Evolutionary conservation across 208 protist genomes (phyloP).

Genomic region (Crithidia sp.): DNA sequence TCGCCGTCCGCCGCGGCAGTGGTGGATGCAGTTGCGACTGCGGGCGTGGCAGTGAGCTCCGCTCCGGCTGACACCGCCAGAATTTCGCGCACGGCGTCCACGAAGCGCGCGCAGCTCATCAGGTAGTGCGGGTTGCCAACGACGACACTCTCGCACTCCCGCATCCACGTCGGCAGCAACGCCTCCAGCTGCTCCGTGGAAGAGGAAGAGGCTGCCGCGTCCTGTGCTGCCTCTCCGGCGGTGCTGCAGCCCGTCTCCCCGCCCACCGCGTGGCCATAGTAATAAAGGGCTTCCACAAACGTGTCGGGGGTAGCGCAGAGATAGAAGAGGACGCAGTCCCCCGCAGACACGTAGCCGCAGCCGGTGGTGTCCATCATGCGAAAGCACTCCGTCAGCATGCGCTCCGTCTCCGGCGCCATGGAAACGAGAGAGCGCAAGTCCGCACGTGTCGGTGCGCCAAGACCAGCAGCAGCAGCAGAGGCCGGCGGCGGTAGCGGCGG

Average conservation of each 20-base stretch:
- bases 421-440: constrained; percentile 5
- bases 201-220: too few relatives aligned
- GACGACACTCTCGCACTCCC: constrained; percentile 15
- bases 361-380: constrained; percentile 46
- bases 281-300: constrained; percentile 17
- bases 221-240: too few relatives aligned
- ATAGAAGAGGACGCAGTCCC: constrained; percentile 41
- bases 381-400: constrained; percentile 58
- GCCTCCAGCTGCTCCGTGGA: neutral
- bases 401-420: constrained; percentile 20
- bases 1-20: neutral
- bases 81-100: constrained; percentile 22
- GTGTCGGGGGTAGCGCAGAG: constrained; percentile 27
- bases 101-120: constrained; percentile 20
- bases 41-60: neutral
- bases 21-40: neutral
- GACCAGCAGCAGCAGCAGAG: neutral
- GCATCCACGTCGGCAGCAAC: constrained; percentile 20
- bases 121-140: constrained; percentile 15
- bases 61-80: constrained; percentile 3
- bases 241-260: too few relatives aligned
- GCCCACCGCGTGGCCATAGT: neutral
- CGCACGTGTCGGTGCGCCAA: neutral
- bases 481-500: neutral
- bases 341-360: constrained; percentile 38